Base-by-base conservation (phyloP, 176 grass and related monocot genomes). In the Musa troglodytarum region DNA sequence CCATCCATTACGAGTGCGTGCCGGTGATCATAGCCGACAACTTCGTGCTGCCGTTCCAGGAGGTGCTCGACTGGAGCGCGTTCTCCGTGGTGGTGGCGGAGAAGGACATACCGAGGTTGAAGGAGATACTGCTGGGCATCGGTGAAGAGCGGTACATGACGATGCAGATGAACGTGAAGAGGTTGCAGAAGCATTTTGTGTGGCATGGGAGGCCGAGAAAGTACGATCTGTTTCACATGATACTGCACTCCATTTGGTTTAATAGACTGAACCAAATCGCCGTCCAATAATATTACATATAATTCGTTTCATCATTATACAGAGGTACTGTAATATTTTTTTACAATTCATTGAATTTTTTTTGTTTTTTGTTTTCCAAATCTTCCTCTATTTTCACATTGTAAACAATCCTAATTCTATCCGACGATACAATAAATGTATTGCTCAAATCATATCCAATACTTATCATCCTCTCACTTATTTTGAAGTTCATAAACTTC, bases 181-280 rank as follows among this genome's bases (percentile, higher is more conserved):
- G 52, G 15, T 76, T 86, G 54, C 24, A 53, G 71, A 66, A 54
- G 22, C 82, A 85, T 56, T 85, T 88, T 20, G 49, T 50, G 67
- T 69, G 76, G 54, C 74, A 83, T 58, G 72, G 23, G 17, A 70
- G 59, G 15, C 65, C 80, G 17, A 77, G 66, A 43, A 72, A 13
- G 73, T 89, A 83, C 57, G 87, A 89, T 76, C 43, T 81, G 13
- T 68, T 80, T 55, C 75, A 76, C 70, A 88, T 85, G 86, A 76
- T 79, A 52, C 55, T 82, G 69, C 79, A 76, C 59, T 85, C 83
- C n/a, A 74, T 86, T 26, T 86, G 87, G 87, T 76, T 86, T n/a
- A 77, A 77, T 24, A 79, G 77, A 20, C 72, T 89, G 62, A 70
- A 74, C 55, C 23, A 74, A 68, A 78, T 73, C 23, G 34, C 29